Base-by-base conservation (phyloP, 768 basidiomycete genomes). In the Russula vinacea region DNA sequence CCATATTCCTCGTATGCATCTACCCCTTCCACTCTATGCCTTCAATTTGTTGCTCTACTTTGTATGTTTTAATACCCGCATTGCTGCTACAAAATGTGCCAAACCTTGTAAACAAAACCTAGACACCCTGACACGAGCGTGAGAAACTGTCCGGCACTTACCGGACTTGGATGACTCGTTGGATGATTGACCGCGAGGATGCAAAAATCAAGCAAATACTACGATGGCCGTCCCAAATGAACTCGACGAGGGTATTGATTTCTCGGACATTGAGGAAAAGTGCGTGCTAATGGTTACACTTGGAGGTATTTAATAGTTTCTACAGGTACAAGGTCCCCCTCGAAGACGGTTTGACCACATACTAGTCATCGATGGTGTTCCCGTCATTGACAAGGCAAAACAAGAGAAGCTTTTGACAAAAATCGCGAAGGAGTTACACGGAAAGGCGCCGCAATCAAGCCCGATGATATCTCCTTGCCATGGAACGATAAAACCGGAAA, bases 301-400 rank as follows among this genome's bases (percentile, higher is more conserved):
- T n/a, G n/a, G n/a, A n/a, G n/a, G n/a, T n/a, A n/a, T n/a, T 29
- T 13, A 5, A 35, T 58, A 4, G 45, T 44, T 51, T 33, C 6
- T 55, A 24, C 40, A 97, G 94, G 80, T 96, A 94, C 78, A 82
- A 87, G 68, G 87, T 95, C 70, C 79, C 91, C 62, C 85, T 86
- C 67, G 90, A 92, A 70, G 88, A 93, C 68, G 83, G 90, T 45
- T 84, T 71, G 97, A 98, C 79, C 92, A 90, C 72, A 85, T 92
- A 62, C 76, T 99, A 58, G 89, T 98, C 58, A 86, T 98, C 63
- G 97, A 98, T 74, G 93, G 94, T 56, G 82, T 95, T 24, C 97
- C 95, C 11, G 74, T 92, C 64, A 92, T 98, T 74, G 94, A 97
- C 71, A 86, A 84, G 70, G 83, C 84, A 58, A 94, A 94, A 76